Evolutionary conservation across 2,329 filamentous ascomycete genomes (phyloP).

Genomic region (Epichloe baconii): DNA sequence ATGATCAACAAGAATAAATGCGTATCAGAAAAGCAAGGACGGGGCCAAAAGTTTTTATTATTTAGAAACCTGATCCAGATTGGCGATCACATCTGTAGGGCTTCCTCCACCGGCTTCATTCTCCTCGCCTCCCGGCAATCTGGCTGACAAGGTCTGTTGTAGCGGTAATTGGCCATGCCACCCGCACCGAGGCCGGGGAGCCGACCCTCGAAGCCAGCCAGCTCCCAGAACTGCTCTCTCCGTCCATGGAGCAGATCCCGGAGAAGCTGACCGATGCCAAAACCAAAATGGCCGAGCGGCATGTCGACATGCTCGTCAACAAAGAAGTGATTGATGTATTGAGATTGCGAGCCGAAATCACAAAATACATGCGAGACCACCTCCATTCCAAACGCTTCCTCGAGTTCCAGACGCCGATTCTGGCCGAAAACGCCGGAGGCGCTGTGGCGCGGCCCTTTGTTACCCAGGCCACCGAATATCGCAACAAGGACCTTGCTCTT

Average conservation of each 20-base stretch:
- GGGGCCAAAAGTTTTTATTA: slow-evolving; percentile 36
- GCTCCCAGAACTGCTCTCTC: slow-evolving; percentile 61
- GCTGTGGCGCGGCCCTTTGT: slow-evolving; percentile 78
- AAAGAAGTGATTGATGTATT: slow-evolving; percentile 53
- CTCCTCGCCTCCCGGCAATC: slow-evolving; percentile 10
- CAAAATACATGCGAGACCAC: slow-evolving; percentile 60
- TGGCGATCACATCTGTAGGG: slow-evolving; percentile 74
- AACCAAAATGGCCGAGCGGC: slow-evolving; percentile 61
- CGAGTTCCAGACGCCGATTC: slow-evolving; percentile 83
- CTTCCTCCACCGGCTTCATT: slow-evolving; percentile 13
- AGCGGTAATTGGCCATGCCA: slow-evolving; percentile 60
- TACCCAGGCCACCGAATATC: slow-evolving; percentile 65
- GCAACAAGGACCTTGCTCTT: slow-evolving; percentile 57
- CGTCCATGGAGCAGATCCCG: slow-evolving; percentile 69
- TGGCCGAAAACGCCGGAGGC: slow-evolving; percentile 72
- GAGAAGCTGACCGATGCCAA: slow-evolving; percentile 56
- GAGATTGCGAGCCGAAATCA: slow-evolving; percentile 59
- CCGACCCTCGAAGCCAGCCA: slow-evolving; percentile 57
- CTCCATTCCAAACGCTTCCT: slow-evolving; percentile 61
- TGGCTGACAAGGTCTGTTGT: slow-evolving; percentile 16
- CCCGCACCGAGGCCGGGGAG: slow-evolving; percentile 58
- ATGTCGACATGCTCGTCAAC: slow-evolving; percentile 78
- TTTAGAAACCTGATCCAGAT: slow-evolving; percentile 56
- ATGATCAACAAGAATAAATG: slow-evolving; percentile 55
- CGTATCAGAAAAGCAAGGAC: slow-evolving; percentile 20